A percentile compares a stretch with the other conserved stretches of the same genome.
phyloP scores from a whole-genome alignment of 1,284 basidiomycete genomes.

The Ceratobasidium sp. region DNA sequence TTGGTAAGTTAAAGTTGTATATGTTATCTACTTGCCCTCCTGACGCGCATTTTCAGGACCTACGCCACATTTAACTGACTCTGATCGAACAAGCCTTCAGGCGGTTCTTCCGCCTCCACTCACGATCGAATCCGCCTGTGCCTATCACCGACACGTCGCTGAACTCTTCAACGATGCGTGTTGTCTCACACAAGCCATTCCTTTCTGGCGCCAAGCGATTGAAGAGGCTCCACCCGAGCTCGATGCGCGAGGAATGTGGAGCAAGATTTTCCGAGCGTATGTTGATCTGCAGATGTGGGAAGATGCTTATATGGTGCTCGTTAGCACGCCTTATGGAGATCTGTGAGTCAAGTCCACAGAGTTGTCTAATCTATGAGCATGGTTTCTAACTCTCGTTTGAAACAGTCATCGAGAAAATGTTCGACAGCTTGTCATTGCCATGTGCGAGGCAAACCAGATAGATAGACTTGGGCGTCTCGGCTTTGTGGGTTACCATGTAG shows the following conservation, averaged over 20 bases:
- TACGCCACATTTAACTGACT: conserved; percentile 7
- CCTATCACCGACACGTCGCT: conserved; percentile 84
- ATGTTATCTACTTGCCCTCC: not conserved
- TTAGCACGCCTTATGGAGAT: conserved; percentile 77
- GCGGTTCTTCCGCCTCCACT: conserved; percentile 50
- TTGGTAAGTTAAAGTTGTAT: conserved; percentile 68
- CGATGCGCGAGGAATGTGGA: conserved; percentile 79
- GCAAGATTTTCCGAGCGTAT: conserved; percentile 80
- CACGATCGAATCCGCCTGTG: conserved; percentile 60
- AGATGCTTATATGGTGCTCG: conserved; percentile 84
- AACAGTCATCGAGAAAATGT: conserved; percentile 82
- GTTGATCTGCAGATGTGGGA: conserved; percentile 81
- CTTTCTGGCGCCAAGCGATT: conserved; percentile 82
- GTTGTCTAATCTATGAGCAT: not conserved
- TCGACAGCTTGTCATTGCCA: conserved; percentile 84
- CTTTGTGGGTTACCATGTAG: conserved; percentile 86
- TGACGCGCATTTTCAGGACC: conserved; percentile 42
- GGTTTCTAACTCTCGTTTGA: conserved; percentile 1
- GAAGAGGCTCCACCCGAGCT: conserved; percentile 69
- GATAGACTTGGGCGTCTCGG: conserved; percentile 85
- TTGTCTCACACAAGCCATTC: conserved; percentile 72
- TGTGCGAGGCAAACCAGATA: conserved; percentile 92
- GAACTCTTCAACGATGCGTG: conserved; percentile 74
- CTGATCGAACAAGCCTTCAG: conserved; percentile 46
- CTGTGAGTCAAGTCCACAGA: conserved; percentile 69